Conservation (phyloP, 2,329 filamentous ascomycete species). For the Diaporthe sp. region DNA sequence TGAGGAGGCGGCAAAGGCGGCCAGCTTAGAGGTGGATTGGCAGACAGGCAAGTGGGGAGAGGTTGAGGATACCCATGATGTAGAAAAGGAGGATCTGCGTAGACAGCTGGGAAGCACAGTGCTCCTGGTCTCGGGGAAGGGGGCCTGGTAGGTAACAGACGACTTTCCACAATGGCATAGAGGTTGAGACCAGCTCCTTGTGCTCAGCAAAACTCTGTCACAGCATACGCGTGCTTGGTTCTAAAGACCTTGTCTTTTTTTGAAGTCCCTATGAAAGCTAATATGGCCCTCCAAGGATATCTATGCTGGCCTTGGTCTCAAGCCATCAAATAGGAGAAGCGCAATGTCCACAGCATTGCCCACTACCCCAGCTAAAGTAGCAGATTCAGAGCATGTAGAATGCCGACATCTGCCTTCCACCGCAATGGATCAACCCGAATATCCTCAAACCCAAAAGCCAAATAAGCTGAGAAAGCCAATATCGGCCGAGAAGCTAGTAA, state of each 20-base stretch:
- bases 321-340: background rate
- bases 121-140: slow-evolving; percentile 78
- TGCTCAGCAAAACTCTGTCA: background rate
- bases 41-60: slow-evolving; percentile 95
- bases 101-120: slow-evolving; percentile 91
- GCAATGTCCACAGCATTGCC: background rate
- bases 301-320: background rate
- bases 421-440: background rate
- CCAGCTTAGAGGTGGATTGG: slow-evolving; percentile 89
- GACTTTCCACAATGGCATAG: background rate
- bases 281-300: background rate
- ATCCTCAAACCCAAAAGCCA: background rate
- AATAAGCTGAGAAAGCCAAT: background rate
- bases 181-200: background rate
- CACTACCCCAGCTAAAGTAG: background rate
- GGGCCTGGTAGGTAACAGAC: slow-evolving; percentile 39
- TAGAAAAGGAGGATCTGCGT: slow-evolving; percentile 89
- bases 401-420: background rate
- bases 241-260: background rate
- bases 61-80: slow-evolving; percentile 98
- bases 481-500: background rate
- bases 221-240: background rate
- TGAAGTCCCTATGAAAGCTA: slow-evolving; percentile 8
- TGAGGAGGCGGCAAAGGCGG: slow-evolving; percentile 83
- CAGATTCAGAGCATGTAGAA: background rate